Evolutionary conservation across 2,329 filamentous ascomycete species (phyloP), one percentile per base, ranked within the genome.

Genomic region (Pochonia chlamydosporia): DNA sequence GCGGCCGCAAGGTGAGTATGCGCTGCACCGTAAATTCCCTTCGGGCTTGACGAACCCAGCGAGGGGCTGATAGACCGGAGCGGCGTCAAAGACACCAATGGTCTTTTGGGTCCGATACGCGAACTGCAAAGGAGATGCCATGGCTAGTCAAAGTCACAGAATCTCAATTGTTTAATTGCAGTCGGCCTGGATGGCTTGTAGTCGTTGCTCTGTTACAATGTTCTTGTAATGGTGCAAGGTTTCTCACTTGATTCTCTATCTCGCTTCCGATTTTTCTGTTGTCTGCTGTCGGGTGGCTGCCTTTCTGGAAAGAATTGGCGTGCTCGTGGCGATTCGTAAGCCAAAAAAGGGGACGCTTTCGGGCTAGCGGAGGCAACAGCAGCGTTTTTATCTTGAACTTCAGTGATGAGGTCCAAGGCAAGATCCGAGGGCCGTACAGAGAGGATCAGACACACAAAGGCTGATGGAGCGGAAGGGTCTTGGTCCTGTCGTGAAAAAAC

Each of bases 41-140:
- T 96, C 88, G 52, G 92, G 91, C 72, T 86, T 89, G 60, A 67
- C 67, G 68, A 97, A 96, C 60, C 87, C 92, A 63, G 87, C 74
- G 63, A 97, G 79, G 63, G 85, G 74, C 69, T 88, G 81, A 73
- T 99, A 99, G 63, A 85, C 81, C 52, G 93, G 93, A 57, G 84
- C 87, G 62, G 90, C 89, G 75, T 97, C 88, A 72, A 95, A 82
- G 70, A 97, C 78, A 63, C 91, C 91, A 75, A 99, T 91, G 69
- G 84, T 85, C 83, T 96, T 97, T 72, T 91, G 87, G 70, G 93
- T 96, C 74, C 93, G 89, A 79, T 87, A 96, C 72, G 89, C 89
- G 83, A 96, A 87, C 82, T 96, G 92, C 74, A 92, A 86, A 64
- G 88, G 84, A 77, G 78, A 84, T 69, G 89, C 87, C 90, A 96